Percentiles rank a stretch among this genome's conserved stretches.
Conservation (phyloP, 2,329 filamentous ascomycete species). For the Epichloe aotearoae region DNA sequence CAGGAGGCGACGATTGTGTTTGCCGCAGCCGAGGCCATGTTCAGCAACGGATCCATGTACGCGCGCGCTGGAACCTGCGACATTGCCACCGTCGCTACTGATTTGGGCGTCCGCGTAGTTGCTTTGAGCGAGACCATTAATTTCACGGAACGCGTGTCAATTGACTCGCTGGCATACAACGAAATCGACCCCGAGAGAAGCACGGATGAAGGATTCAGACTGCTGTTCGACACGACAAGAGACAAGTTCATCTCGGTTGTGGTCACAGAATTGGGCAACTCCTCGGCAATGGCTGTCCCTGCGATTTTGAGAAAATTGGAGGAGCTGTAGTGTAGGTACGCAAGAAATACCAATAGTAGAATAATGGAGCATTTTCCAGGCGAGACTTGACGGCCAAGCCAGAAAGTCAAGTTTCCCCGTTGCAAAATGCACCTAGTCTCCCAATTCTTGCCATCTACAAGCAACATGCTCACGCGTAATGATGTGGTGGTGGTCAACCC, state of each 20-base stretch:
- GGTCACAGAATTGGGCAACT: conserved; percentile 78
- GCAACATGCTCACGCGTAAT: background rate
- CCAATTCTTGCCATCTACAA: background rate
- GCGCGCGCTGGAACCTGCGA: conserved; percentile 78
- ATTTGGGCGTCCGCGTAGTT: conserved; percentile 65
- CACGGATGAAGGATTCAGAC: conserved; percentile 37
- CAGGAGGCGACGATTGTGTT: conserved; percentile 58
- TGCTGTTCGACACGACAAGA: conserved; percentile 87
- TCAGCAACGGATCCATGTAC: conserved; percentile 85
- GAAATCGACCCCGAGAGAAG: conserved; percentile 71
- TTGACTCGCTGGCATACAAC: conserved; percentile 89
- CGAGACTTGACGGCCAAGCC: no score
- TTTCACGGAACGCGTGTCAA: conserved; percentile 72
- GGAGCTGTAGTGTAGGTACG: conserved; percentile 28
- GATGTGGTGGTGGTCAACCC: no score
- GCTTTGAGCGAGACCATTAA: conserved; percentile 93
- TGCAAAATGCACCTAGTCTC: background rate
- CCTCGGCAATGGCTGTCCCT: conserved; percentile 76
- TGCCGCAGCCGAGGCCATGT: conserved; percentile 87
- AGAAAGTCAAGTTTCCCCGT: background rate
- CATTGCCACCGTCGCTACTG: conserved; percentile 69
- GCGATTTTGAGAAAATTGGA: conserved; percentile 44
- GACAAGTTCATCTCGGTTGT: conserved; percentile 79
- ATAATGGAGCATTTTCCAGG: background rate
- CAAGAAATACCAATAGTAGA: background rate